Conservation (phyloP, 192 early-diverging fungal genomes). For the Podila clonocystis region DNA sequence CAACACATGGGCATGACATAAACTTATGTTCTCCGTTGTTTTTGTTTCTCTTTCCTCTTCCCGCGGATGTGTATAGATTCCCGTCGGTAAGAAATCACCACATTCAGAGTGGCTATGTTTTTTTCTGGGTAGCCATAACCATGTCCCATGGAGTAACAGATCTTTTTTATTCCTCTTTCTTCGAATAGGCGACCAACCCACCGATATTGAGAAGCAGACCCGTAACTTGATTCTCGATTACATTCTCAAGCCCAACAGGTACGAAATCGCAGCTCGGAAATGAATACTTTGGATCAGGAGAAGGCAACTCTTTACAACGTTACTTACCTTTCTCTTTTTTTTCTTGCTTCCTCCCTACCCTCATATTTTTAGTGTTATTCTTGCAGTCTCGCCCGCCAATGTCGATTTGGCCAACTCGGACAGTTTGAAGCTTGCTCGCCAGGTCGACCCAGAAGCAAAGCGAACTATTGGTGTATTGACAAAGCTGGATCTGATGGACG, state of each 20-base stretch:
- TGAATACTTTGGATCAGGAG: background rate
- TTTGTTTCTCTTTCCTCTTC: background rate
- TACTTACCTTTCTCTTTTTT: background rate
- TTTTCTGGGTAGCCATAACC: no score
- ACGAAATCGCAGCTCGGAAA: background rate
- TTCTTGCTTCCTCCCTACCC: background rate
- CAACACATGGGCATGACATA: no score
- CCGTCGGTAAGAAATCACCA: slow-evolving; percentile 47
- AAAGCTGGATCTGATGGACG: slow-evolving; percentile 89
- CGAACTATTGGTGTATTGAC: slow-evolving; percentile 85
- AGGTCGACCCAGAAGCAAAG: slow-evolving; percentile 83
- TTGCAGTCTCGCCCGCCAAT: slow-evolving; percentile 86
- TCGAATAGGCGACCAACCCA: slow-evolving; percentile 80
- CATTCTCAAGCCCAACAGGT: slow-evolving; percentile 83
- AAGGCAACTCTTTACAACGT: background rate
- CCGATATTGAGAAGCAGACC: slow-evolving; percentile 85
- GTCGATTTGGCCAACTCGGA: slow-evolving; percentile 86
- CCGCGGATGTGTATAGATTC: slow-evolving; percentile 40
- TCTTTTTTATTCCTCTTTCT: background rate
- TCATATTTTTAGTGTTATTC: slow-evolving; percentile 67
- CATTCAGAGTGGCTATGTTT: no score
- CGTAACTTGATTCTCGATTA: slow-evolving; percentile 81
- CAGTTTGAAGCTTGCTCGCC: slow-evolving; percentile 84
- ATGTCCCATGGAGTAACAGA: background rate
- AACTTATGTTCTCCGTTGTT: no score